These are phyloP conservation scores for Geosmithia flava DNA, from an alignment of 2,329 filamentous ascomycete species.

Conservation along the genomic window DNA sequence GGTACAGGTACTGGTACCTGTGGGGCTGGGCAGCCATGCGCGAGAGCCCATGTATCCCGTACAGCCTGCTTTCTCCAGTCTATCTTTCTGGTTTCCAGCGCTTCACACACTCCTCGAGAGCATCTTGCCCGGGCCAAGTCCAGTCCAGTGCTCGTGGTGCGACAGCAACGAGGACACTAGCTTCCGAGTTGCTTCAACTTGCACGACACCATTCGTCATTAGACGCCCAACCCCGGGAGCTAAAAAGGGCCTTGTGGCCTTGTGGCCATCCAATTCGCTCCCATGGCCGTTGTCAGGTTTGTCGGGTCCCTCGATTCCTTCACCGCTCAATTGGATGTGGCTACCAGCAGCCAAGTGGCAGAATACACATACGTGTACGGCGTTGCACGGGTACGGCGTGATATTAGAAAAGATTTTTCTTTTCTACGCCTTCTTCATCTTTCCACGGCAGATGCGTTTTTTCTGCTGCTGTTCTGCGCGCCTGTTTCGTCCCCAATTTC, in stretches of 20 bases:
- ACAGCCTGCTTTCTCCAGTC: background rate
- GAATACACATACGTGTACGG: background rate
- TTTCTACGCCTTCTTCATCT: too few relatives aligned
- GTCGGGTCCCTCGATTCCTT: background rate
- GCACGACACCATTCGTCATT: slow-evolving; percentile 1
- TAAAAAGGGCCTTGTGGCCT: background rate
- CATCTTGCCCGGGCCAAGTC: background rate
- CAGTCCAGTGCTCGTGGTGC: background rate
- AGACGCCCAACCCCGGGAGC: slow-evolving; percentile 2
- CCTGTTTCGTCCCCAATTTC: background rate
- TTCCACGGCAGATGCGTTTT: too few relatives aligned
- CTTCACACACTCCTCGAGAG: background rate
- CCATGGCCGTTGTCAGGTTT: background rate
- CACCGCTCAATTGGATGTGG: slow-evolving; percentile 2
- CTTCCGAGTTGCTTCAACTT: background rate
- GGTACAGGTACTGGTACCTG: slow-evolving; percentile 11
- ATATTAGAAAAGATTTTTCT: too few relatives aligned
- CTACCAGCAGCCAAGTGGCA: background rate
- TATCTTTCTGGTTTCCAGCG: too few relatives aligned
- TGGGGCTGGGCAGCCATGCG: slow-evolving; percentile 22
- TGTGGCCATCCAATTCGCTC: background rate
- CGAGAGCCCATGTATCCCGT: slow-evolving; percentile 13
- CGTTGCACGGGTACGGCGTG: background rate
- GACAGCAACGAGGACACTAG: background rate
- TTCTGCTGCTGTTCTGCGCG: too few relatives aligned